phyloP scores from a whole-genome alignment of 257 asterid species.

The Solanum clarkiae region DNA sequence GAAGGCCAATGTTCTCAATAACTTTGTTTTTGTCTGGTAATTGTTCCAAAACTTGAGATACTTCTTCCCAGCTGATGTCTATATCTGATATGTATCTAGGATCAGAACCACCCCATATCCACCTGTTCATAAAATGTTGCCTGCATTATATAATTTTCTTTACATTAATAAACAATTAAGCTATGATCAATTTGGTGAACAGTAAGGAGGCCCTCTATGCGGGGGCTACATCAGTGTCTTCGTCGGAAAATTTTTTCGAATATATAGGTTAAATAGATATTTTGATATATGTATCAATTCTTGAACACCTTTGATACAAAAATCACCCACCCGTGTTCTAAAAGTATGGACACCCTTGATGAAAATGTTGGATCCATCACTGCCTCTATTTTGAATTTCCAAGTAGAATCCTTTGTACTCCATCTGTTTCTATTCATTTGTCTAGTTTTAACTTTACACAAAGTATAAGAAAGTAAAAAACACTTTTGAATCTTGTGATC shows the following conservation, averaged over 20 bases:
- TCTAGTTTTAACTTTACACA: background rate
- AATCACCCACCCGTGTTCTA: too few species aligned
- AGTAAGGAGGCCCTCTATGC: background rate
- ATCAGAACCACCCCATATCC: slow-evolving; percentile 62
- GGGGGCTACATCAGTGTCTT: too few species aligned
- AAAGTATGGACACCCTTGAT: too few species aligned
- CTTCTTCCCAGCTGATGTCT: slow-evolving; percentile 38
- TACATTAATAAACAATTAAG: background rate
- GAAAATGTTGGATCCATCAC: too few species aligned
- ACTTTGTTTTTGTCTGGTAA: background rate
- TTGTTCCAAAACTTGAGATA: background rate
- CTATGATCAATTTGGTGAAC: background rate
- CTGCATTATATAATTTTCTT: slow-evolving; percentile 41
- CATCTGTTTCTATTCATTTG: background rate
- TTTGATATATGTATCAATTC: too few species aligned
- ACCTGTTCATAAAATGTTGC: slow-evolving; percentile 61
- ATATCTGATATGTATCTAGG: slow-evolving; percentile 50
- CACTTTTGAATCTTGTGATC: too few species aligned
- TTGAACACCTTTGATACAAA: too few species aligned
- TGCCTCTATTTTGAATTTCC: background rate
- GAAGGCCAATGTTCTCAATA: slow-evolving; percentile 34
- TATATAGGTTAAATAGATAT: too few species aligned
- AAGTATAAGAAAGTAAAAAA: background rate
- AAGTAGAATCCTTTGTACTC: background rate
- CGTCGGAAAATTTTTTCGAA: too few species aligned